Conservation (phyloP, 768 basidiomycete genomes). For the Lanmaoa pseudosensibilis region DNA sequence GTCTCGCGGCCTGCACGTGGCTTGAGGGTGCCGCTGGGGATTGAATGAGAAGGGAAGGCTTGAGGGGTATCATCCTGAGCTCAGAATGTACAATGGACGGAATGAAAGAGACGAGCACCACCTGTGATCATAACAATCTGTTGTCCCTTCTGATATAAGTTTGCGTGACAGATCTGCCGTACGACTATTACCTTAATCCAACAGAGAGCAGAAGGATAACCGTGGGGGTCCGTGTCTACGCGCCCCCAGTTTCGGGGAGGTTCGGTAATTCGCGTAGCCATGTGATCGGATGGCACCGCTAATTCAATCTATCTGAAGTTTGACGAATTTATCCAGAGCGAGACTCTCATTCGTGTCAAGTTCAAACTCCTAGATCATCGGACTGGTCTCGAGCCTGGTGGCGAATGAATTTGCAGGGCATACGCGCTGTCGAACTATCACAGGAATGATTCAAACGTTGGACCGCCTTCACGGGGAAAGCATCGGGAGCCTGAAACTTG, state of each 20-base stretch:
- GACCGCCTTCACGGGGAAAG: neutral
- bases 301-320: neutral
- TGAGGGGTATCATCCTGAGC: constrained; percentile 20
- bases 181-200: constrained; percentile 20
- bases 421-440: neutral
- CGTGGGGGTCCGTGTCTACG: constrained; percentile 8
- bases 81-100: neutral
- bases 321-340: neutral
- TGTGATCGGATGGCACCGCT: constrained; percentile 12
- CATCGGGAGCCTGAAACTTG: no score
- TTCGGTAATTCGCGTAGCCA: constrained; percentile 9
- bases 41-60: constrained; percentile 21
- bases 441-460: neutral
- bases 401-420: neutral
- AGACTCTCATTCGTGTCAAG: neutral
- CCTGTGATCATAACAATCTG: neutral
- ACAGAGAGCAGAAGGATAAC: constrained; percentile 12
- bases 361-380: neutral
- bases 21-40: constrained; percentile 29
- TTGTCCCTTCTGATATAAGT: constrained; percentile 19
- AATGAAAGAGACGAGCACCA: neutral
- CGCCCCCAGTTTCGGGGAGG: neutral
- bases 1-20: constrained; percentile 33
- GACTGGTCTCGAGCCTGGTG: neutral
- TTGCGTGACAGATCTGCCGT: constrained; percentile 22